A percentile compares a stretch with the other conserved stretches of the same genome.
Conservation (phyloP, 2,329 filamentous ascomycete genomes). For the Aspergillus pseudoviridinutans region DNA sequence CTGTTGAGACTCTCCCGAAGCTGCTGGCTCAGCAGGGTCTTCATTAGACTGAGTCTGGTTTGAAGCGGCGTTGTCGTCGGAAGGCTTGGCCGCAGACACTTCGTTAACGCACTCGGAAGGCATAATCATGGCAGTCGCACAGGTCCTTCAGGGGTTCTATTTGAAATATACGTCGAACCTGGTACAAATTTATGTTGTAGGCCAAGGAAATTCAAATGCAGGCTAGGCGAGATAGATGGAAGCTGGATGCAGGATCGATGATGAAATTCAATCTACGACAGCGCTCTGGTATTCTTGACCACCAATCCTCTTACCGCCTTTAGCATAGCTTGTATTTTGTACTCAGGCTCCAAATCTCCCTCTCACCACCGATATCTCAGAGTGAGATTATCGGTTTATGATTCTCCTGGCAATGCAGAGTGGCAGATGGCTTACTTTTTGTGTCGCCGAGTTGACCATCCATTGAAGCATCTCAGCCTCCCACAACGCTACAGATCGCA, state of each 20-base stretch:
- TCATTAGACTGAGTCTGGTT: conserved; percentile 8
- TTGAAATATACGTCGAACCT: neutral
- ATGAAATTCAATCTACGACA: neutral
- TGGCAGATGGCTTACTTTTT: neutral
- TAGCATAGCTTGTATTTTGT: neutral
- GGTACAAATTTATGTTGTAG: neutral
- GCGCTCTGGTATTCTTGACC: neutral
- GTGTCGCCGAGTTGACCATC: neutral
- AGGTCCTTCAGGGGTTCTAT: neutral
- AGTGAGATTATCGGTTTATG: neutral
- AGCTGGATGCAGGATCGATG: neutral
- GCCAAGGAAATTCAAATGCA: neutral
- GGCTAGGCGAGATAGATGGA: neutral
- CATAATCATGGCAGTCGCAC: conserved; percentile 6
- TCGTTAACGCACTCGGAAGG: conserved; percentile 7
- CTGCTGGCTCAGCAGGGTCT: conserved; percentile 8
- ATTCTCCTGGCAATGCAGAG: neutral
- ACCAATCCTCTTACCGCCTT: neutral
- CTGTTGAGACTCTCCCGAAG: conserved; percentile 2
- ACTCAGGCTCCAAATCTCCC: neutral
- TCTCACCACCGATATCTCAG: neutral
- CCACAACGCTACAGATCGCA: conserved; percentile 2
- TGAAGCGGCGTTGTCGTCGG: conserved; percentile 10
- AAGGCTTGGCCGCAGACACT: conserved; percentile 8
- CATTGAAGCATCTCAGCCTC: neutral